Base-by-base conservation (phyloP, 1,284 basidiomycete species). In the Pyrrhoderma lamaoense region DNA sequence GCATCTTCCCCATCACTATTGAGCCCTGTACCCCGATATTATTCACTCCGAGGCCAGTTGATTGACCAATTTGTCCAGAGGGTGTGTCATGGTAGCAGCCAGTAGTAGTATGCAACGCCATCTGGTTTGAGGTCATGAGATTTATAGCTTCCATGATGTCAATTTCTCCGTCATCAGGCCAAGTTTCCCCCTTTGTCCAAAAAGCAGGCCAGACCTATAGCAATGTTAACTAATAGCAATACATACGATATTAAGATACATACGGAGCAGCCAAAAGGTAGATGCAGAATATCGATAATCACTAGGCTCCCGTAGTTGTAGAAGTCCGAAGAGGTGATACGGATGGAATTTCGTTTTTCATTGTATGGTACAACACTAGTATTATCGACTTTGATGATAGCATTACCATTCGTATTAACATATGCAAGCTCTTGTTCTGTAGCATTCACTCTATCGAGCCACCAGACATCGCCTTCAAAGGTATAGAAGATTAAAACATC, bases 211-310 rank as follows among this genome's bases (percentile, higher is more conserved):
- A 80, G 1, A 76, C 70, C 71, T 74, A n/a, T 9, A 37, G 7
- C 37, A 31, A 25, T 8, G 14, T 45, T 21, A 22, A 31, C 27
- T 14, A 8, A 19, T 25, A 45, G 16, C 2, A 39, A 23, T 42
- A 49, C 47, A 44, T 11, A 23, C 13, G 25, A 47, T n/a, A 40
- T 36, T 5, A 43, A 11, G 8, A 25, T 11, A 64, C 70, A 56
- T 55, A 82, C 83, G 8, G 80, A 82, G 60, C 84, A 86, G 3
- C 84, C 83, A 53, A 68, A 81, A 0, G 82, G 82, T 47, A 84
- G 61, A 63, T 85, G 80, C 4, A 74, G 60, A 2, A 75, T 67
- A 60, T 86, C 83, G 37, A 82, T 69, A 8, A 85, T 69, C 72
- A 76, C 77, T 16, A 85, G 64, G 34, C 72, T 76, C 4, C 82